Evolutionary conservation across 129 eudicot genomes (phyloP).

Genomic region (Saussurea involucrata): DNA sequence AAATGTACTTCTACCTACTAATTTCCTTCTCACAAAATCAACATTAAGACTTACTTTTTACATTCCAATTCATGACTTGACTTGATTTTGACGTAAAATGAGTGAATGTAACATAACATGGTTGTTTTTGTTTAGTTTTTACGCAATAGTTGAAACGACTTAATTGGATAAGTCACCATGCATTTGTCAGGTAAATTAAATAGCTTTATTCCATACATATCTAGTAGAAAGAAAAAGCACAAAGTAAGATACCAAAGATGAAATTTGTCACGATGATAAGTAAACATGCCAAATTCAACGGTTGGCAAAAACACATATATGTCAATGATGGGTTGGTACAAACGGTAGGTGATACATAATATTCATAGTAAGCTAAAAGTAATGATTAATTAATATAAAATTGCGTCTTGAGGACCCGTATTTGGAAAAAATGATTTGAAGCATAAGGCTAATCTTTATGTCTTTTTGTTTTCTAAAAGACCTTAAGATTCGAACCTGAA

Average conservation of each 20-base stretch:
- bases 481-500: too few species aligned
- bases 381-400: neutral
- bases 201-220: too few species aligned
- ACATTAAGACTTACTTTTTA: too few species aligned
- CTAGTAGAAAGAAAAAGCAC: neutral
- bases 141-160: too few species aligned
- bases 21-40: too few species aligned
- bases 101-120: too few species aligned
- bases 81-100: too few species aligned
- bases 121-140: neutral
- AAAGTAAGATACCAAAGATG: neutral
- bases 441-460: neutral
- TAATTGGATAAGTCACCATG: neutral
- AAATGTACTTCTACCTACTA: too few species aligned
- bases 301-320: neutral
- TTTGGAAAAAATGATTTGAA: neutral
- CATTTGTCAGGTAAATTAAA: too few species aligned
- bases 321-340: neutral
- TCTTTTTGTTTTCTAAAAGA: neutral
- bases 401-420: neutral
- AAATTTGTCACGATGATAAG: neutral
- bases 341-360: neutral
- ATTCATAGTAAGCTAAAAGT: neutral
- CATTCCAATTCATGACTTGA: too few species aligned
- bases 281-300: neutral